These are phyloP conservation scores for Termitomyces sp. DNA, from an alignment of 768 basidiomycete genomes.

Conservation along the genomic window DNA sequence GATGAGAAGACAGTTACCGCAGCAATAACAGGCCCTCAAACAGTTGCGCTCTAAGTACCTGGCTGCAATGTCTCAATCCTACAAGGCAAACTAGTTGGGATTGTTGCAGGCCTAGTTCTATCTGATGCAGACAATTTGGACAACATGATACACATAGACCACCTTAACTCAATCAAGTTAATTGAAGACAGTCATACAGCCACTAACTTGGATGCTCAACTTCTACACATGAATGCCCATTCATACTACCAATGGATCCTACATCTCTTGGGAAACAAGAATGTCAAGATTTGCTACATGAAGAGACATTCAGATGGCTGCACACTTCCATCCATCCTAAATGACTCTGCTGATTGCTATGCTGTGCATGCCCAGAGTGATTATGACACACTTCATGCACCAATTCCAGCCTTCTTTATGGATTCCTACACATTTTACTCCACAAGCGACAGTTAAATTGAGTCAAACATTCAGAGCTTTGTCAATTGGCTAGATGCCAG, in stretches of 20 bases:
- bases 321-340: not conserved
- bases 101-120: not conserved
- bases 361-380: not conserved
- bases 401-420: not conserved
- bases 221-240: not conserved
- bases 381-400: not conserved
- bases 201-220: not conserved
- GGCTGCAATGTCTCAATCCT: not conserved
- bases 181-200: not conserved
- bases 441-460: not conserved
- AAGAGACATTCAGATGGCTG: not conserved
- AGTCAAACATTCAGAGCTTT: not conserved
- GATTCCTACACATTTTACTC: not conserved
- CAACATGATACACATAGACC: not conserved
- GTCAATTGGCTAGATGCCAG: not conserved
- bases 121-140: not conserved
- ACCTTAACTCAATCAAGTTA: not conserved
- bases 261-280: not conserved
- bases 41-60: not conserved
- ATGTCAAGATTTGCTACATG: not conserved
- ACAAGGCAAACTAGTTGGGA: not conserved
- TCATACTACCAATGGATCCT: not conserved
- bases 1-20: too few relatives aligned
- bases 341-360: not conserved
- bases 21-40: too few relatives aligned